Conservation (phyloP, 179 eudicot genomes). For the Amaranthus tricolor region DNA sequence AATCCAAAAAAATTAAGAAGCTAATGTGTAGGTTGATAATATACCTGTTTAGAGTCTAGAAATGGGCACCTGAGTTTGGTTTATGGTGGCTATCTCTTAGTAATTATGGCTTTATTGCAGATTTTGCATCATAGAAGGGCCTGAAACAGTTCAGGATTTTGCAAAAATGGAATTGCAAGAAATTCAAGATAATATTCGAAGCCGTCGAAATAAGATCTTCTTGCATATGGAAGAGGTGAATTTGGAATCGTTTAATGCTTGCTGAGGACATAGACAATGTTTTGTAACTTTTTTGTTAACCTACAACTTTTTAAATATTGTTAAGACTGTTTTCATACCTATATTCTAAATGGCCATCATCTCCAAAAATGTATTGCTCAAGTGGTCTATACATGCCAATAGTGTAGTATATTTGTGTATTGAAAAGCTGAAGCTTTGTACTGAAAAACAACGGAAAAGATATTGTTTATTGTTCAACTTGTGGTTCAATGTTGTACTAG, state of each 20-base stretch:
- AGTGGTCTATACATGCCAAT: background rate
- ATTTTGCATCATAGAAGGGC: constrained; percentile 91
- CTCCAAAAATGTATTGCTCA: background rate
- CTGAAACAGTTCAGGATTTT: constrained; percentile 85
- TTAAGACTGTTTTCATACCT: background rate
- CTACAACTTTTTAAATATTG: background rate
- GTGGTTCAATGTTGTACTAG: background rate
- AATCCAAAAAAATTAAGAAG: background rate
- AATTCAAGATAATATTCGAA: constrained; percentile 74
- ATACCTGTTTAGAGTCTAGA: background rate
- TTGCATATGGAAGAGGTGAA: constrained; percentile 92
- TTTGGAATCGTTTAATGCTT: background rate
- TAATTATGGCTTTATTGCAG: constrained; percentile 35
- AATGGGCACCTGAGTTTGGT: background rate
- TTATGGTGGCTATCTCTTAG: background rate
- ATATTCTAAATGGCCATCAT: background rate
- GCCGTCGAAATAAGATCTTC: constrained; percentile 80
- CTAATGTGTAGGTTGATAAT: background rate
- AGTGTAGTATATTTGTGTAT: background rate
- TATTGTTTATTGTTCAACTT: background rate
- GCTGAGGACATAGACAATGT: background rate
- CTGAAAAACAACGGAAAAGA: background rate
- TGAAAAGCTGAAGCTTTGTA: background rate
- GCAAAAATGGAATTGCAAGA: constrained; percentile 77
- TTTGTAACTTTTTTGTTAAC: background rate